These are phyloP conservation scores for Hypoxylon sp. DNA, from an alignment of 2,329 filamentous ascomycete species.

Conservation along the genomic window DNA sequence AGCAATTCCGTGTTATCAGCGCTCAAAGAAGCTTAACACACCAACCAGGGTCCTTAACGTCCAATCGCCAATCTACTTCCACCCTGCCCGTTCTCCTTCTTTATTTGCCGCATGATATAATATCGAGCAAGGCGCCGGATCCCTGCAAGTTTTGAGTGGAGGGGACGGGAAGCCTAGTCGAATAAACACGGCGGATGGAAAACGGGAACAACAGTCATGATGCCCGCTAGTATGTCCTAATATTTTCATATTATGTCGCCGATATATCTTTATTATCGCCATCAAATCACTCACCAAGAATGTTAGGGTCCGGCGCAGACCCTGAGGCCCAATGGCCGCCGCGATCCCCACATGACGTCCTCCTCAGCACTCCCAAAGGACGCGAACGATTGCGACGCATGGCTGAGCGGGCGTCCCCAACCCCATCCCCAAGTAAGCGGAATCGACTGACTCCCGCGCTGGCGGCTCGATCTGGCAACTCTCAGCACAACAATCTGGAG, in stretches of 20 bases:
- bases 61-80: constrained; percentile 13
- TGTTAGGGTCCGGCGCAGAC: constrained; percentile 53
- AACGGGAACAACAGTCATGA: constrained; percentile 35
- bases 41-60: neutral
- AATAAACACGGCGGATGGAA: constrained; percentile 35
- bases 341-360: constrained; percentile 74
- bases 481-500: constrained; percentile 35
- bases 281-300: constrained; percentile 37
- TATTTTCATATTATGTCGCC: constrained; percentile 9
- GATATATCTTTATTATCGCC: constrained; percentile 29
- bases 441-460: constrained; percentile 56
- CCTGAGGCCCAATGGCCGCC: constrained; percentile 75
- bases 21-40: neutral
- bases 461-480: constrained; percentile 36
- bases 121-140: constrained; percentile 21
- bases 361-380: constrained; percentile 80
- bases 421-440: constrained; percentile 74
- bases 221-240: constrained; percentile 49
- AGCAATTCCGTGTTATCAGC: constrained; percentile 5
- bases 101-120: constrained; percentile 42
- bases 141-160: constrained; percentile 44
- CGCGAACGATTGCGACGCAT: constrained; percentile 80
- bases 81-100: constrained; percentile 21
- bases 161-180: constrained; percentile 29
- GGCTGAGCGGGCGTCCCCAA: constrained; percentile 76